Evolutionary conservation across 2,329 filamentous ascomycete species (phyloP).

Genomic region (Eutypella sp.): DNA sequence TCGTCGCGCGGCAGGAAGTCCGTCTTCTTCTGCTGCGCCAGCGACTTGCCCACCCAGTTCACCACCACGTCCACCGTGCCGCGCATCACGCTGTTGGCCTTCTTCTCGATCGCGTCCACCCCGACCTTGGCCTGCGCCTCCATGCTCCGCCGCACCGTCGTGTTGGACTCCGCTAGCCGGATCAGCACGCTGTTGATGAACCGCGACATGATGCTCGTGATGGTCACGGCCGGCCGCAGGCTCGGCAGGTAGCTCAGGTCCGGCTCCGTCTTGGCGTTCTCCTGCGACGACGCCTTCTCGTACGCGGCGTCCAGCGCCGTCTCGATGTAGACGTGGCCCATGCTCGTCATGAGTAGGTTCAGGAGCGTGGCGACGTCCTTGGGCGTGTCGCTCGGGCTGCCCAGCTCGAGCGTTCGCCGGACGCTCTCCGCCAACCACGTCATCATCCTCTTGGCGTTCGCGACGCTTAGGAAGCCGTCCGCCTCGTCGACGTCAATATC

Average conservation of each 20-base stretch:
- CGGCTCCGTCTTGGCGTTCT: slow-evolving; percentile 76
- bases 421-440: slow-evolving; percentile 97
- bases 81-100: slow-evolving; percentile 61
- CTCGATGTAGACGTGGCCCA: slow-evolving; percentile 78
- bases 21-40: slow-evolving; percentile 76
- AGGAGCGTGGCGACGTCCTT: slow-evolving; percentile 88
- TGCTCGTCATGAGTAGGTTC: slow-evolving; percentile 75
- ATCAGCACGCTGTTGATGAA: slow-evolving; percentile 89
- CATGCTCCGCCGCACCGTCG: slow-evolving; percentile 85
- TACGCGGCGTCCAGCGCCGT: slow-evolving; percentile 63
- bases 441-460: slow-evolving; percentile 95
- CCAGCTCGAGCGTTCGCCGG: slow-evolving; percentile 84
- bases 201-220: slow-evolving; percentile 88
- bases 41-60: slow-evolving; percentile 68
- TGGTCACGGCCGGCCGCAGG: slow-evolving; percentile 76
- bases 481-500: slow-evolving; percentile 89
- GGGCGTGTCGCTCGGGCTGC: slow-evolving; percentile 78
- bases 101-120: slow-evolving; percentile 76
- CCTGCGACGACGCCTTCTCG: slow-evolving; percentile 71
- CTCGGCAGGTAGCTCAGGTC: slow-evolving; percentile 79
- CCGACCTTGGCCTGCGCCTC: slow-evolving; percentile 73
- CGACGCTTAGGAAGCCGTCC: slow-evolving; percentile 75
- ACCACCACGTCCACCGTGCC: slow-evolving; percentile 61
- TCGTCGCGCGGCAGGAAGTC: slow-evolving; percentile 88
- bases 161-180: slow-evolving; percentile 81